A percentile compares a stretch with the other conserved stretches of the same genome.
Conservation (phyloP, 2,329 filamentous ascomycete species). For the Trichoderma endophyticum region DNA sequence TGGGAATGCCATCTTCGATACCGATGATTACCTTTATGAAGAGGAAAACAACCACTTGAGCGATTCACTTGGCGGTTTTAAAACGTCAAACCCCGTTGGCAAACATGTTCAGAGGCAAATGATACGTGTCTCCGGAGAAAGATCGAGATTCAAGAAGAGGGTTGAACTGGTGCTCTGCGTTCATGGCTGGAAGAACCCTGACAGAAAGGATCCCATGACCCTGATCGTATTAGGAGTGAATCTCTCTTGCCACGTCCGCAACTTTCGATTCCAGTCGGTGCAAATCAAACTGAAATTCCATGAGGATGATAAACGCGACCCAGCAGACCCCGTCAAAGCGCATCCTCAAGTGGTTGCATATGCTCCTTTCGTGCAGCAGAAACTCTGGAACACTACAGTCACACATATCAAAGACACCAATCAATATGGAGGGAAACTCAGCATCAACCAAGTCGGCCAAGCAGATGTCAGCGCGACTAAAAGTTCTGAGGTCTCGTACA, state of each 20-base stretch:
- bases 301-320: background rate
- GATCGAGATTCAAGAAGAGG: background rate
- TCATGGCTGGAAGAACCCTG: background rate
- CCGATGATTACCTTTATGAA: background rate
- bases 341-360: background rate
- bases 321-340: fast-evolving
- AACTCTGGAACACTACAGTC: background rate
- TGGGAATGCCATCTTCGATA: background rate
- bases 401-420: background rate
- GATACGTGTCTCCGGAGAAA: background rate
- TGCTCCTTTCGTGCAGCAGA: background rate
- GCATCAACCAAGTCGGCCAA: background rate
- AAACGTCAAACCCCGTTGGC: background rate
- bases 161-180: background rate
- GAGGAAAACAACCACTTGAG: background rate
- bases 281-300: background rate
- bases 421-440: background rate
- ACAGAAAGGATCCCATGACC: background rate
- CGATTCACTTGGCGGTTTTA: background rate
- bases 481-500: background rate
- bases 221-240: background rate
- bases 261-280: background rate
- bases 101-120: background rate
- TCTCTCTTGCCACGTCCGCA: background rate
- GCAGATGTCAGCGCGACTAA: background rate